Conservation (phyloP, 768 basidiomycete species). For the Hebeloma cylindrosporum region DNA sequence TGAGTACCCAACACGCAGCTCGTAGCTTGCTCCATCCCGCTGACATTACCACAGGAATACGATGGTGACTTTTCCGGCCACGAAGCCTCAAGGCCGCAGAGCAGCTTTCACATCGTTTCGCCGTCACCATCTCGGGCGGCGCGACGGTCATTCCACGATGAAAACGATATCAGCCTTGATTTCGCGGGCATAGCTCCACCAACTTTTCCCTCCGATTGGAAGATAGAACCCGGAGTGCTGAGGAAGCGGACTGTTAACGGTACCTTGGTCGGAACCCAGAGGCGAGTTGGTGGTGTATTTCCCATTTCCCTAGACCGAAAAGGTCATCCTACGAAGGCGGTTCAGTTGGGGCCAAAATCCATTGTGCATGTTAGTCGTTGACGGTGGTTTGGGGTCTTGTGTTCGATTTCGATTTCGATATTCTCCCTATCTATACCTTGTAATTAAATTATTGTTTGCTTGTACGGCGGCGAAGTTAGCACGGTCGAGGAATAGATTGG, state of each 20-base stretch:
- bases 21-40: background rate
- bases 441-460: too few relatives aligned
- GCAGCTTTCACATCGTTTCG: conserved; percentile 10
- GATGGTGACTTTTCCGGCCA: conserved; percentile 25
- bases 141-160: conserved; percentile 10
- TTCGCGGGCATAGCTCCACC: conserved; percentile 42
- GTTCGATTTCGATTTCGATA: too few relatives aligned
- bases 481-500: background rate
- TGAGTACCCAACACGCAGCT: conserved; percentile 5
- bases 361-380: conserved; percentile 20
- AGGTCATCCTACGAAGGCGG: conserved; percentile 33
- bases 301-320: conserved; percentile 39
- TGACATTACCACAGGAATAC: conserved; percentile 20
- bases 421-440: background rate
- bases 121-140: conserved; percentile 10
- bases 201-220: conserved; percentile 40
- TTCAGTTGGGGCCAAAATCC: conserved; percentile 41
- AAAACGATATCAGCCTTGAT: conserved; percentile 25
- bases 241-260: conserved; percentile 23
- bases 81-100: conserved; percentile 18
- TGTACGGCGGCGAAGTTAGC: background rate
- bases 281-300: conserved; percentile 25
- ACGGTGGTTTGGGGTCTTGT: too few relatives aligned
- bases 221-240: conserved; percentile 19
- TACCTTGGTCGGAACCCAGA: conserved; percentile 11